Evolutionary conservation across 2,329 filamentous ascomycete species (phyloP), one percentile per base, ranked within the genome.

Genomic region (Lasiodiplodia gonubiensis): DNA sequence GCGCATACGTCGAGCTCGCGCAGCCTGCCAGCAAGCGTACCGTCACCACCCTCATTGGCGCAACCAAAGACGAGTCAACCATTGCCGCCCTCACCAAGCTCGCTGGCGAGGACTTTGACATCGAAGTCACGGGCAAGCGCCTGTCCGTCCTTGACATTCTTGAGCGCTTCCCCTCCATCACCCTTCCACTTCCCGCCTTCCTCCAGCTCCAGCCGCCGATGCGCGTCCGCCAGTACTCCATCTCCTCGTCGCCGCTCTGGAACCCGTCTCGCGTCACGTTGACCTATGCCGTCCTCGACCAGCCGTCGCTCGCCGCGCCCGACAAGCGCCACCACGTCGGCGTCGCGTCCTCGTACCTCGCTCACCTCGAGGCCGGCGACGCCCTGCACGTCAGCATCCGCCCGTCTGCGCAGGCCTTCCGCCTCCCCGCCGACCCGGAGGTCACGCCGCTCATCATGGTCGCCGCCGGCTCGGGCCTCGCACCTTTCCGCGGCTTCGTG

Each of bases 141-240:
- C 80, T 88, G 23, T 90, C 88, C 0, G 79, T 91, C 0, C 82
- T 94, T 7, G 90, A 93, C 69, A 81, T 94, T 1, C 83, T 94
- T 1, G 88, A 92, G 73, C 82, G 84, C 12, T 90, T 88, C 74
- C 82, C 86, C 12, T 72, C 75, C 0, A 81, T 91, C 37, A 78
- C 85, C 2, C 77, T 94, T 0, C 84, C 90, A 0, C 84, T 95
- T 27, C 85, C 85, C 3, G 80, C 86, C 21, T 94, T 91, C 80
- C 82, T 95, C 8, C 83, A 84, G 39, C 89, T 93, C 83, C 85
- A 93, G 85, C 90, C 90, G 1, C 89, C 91, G 0, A 92, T 95
- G 88, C 88, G 91, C 33, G 84, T 92, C 48, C 86, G 91, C n/a
- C 89, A 92, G 76, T 93, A 93, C 81, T 92, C 89, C 37, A 92